Evolutionary conservation across 768 basidiomycete genomes (phyloP), one percentile per base, ranked within the genome.

Genomic region (Panaeolus papilionaceus): DNA sequence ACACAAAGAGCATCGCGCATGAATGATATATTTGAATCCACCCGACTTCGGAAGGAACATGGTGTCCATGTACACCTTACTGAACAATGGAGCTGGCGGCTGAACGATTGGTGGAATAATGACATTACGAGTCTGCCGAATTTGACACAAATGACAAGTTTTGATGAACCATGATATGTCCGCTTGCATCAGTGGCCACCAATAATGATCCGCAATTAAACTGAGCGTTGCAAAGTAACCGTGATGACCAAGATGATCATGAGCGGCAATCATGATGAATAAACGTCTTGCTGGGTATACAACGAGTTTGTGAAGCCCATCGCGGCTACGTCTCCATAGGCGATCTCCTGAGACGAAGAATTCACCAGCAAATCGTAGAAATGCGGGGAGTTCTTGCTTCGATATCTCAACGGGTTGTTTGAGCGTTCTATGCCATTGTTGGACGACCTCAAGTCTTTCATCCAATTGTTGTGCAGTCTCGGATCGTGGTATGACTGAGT

Each of bases 151-250:
- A 62, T 77, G 77, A 47, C 80, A 80, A 12, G 76, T 75, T 18
- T 73, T 70, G 8, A 80, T 40, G 58, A 72, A 80, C 77, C 78
- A 79, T 23, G 64, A 51, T 3, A 80, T 68, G 51, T 81, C 77
- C 70, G 72, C 70, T 68, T 75, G 72, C 72, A 81, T 67, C 11
- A 66, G n/a, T 3, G 80, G 80, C 79, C 80, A 81, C 77, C 77
- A 79, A 58, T 77, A 76, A 0, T 71, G 62, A 23, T 74, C 72
- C 0, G 26, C 20, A 0, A 79, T 11, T 33, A 33, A 33, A 33
- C 33, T 33, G 33, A 33, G 33, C 2, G 33, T 33, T 33, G 33
- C 33, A 33, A 33, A 33, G 33, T 33, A 33, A 33, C 33, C 33
- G 5, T 33, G 33, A 33, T 33, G 33, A 33, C 33, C 33, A 33